Base-by-base conservation (phyloP, 805 yeast species). In the Saccharomyces jurei region DNA sequence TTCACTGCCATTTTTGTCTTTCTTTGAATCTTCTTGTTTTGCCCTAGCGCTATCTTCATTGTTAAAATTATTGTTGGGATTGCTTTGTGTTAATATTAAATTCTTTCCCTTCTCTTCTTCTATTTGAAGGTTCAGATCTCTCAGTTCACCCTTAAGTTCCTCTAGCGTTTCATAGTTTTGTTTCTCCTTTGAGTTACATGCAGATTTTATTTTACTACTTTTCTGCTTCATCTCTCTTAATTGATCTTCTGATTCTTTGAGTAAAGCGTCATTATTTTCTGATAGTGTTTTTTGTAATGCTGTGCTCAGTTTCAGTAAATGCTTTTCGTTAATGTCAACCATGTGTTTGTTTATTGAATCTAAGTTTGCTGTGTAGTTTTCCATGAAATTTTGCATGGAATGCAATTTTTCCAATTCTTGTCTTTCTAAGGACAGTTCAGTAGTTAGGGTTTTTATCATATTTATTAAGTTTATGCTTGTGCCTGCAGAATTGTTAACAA, bases 401-500 rank as follows among this genome's bases (percentile, higher is more conserved):
- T 73, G 71, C 52, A 86, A 66, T 54, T 82, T 77, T 58, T 79
- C 73, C 59, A 77, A 82, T 60, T 86, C 86, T 52, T 82, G 74
- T 60, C 79, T 83, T 53, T 82, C 82, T 58, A 79, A 74, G 51
- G 82, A 77, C 21, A 87, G 70, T 52, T 82, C 81, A 29, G 78
- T 71, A 1, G 83, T 76, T 44, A 87, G 68, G 22, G 77, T 68
- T 53, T 79, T 77, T 8, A 86, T 77, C 4, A 84, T 76, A 51
- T 77, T 77, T 41, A 82, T 83, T 52, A 86, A 69, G 48, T 74
- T 78, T 1, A 81, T 74, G 17, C 83, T 74, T 13, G 81, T 79
- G 3, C 83, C 81, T 32, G 85, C 76, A 52, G 81, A 81, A 32
- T 86, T 76, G 60, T 83, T 83, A 29, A 77, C 78, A 60, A 78